Base-by-base conservation (phyloP, 2,329 filamentous ascomycete genomes). In the Hortaea sp. region DNA sequence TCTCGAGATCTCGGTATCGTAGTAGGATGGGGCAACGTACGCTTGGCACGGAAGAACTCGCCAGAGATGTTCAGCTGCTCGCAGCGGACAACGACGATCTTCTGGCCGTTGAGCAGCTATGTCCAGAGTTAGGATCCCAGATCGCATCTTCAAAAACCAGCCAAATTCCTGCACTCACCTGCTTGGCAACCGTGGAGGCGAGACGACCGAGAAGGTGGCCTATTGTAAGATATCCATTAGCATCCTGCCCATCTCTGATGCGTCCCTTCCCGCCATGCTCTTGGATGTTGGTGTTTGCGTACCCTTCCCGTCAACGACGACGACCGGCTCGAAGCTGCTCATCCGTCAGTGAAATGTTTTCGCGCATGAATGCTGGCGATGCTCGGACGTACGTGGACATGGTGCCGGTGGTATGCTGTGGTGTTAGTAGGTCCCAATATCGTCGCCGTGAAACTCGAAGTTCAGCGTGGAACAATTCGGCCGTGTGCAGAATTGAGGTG, bases 1-100 rank as follows among this genome's bases (percentile, higher is more conserved):
- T 20, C 20, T 20, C 20, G 47, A 40, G 27, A 13, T 7, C 13
- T 44, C n/a, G 11, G 32, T 20, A 6, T 37, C 35, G 20, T 20
- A 20, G 20, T 20, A 20, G 20, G 35, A 45, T 52, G 50, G 49
- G 41, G 49, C 57, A 67, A 95, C 90, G 75, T 95, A 98, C 92
- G 85, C 85, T 98, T 98, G 64, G 90, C 84, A 74, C 92, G 88
- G 86, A 98, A 98, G 87, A 98, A 98, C 81, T 97, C 92, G 78
- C 92, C 92, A 63, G 92, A 98, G 82, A 98, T 98, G 84, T 98
- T 98, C 74, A 98, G 83, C 66, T 88, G 88, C 79, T 98, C 92
- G 77, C 86, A 94, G 80, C 92, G 88, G 72, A 98, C 92, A 65
- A 98, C 79, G 67, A 97, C 90, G 71, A 98, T 94, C 85, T 97